Base-by-base conservation (phyloP, 495 filamentous ascomycete genomes). In the Podospora anserina region DNA sequence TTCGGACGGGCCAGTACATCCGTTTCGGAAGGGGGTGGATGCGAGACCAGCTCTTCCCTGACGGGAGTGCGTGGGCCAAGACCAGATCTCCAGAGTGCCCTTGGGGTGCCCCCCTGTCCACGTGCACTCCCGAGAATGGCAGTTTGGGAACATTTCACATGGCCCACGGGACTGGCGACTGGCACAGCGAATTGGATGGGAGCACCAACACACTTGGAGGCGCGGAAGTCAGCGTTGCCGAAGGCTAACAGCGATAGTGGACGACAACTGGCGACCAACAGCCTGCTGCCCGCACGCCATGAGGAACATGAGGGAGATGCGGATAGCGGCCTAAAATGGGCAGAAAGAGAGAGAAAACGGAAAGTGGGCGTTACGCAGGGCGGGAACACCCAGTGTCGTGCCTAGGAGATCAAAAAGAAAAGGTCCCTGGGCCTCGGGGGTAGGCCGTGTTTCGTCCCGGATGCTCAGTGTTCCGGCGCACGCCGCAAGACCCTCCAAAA, bases 21-120 rank as follows among this genome's bases (percentile, higher is more conserved):
- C 30, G 71, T 74, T 77, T 77, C 70, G 70, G 75, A 70, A 67
- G 66, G 30, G 44, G 55, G 28, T 30, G 19, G 64, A 71, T 64
- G 67, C 69, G 70, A 71, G 69, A 56, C 70, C 65, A 49, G 11
- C 59, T n/a, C 56, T 68, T 66, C 69, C 68, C 61, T 65, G 66
- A n/a, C 49, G 16, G 13, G 58, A 55, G 23, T 28, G 61, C 54
- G 61, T 60, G 39, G 30, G 32, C 53, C 20, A 23, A n/a, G 53
- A 28, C 61, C 69, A 67, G 70, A 68, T 60, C 39, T 20, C 34
- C 57, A n/a, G 23, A 30, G 60, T 67, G 65, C 69, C 55, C 30
- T n/a, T 4, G n/a, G 2, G 9, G 6, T 18, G 7, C 63, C 26
- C 55, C 55, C 23, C 19, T 58, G n/a, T 58, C 39, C 39, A 49